These are phyloP conservation scores for Aspergillus tubingensis DNA, from an alignment of 2,329 filamentous ascomycete species.

Conservation along the genomic window DNA sequence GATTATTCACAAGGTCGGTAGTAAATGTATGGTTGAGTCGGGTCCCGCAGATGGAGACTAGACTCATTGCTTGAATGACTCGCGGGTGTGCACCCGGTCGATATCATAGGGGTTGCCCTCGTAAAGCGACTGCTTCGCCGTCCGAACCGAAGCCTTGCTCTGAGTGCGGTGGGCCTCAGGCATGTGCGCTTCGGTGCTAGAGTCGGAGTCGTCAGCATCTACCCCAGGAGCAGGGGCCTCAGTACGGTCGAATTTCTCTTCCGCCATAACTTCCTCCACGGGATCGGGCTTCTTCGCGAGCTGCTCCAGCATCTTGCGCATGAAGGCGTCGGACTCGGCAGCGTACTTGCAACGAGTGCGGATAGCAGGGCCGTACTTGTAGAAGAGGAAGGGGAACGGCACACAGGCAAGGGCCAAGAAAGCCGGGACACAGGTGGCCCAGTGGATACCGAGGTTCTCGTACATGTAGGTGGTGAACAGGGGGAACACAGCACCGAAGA, in stretches of 20 bases:
- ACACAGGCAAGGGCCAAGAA: constrained; percentile 50
- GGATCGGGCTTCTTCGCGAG: constrained; percentile 12
- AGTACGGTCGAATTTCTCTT: constrained; percentile 34
- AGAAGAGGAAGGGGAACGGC: constrained; percentile 49
- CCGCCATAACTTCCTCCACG: constrained; percentile 22
- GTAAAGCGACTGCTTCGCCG: constrained; percentile 35
- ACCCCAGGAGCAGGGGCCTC: constrained; percentile 33
- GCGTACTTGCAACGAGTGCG: constrained; percentile 47
- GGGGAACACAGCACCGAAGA: constrained; percentile 52
- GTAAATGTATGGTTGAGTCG: background rate
- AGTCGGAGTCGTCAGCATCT: constrained; percentile 28
- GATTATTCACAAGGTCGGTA: constrained; percentile 21
- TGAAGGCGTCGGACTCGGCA: constrained; percentile 39
- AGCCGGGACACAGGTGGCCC: constrained; percentile 50
- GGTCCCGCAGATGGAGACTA: background rate
- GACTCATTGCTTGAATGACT: constrained; percentile 34
- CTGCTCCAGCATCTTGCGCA: constrained; percentile 38
- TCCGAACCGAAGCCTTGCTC: constrained; percentile 33
- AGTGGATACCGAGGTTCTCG: constrained; percentile 48
- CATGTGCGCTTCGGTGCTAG: constrained; percentile 22
- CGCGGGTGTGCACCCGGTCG: constrained; percentile 46
- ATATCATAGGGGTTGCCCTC: constrained; percentile 49
- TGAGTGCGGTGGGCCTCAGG: constrained; percentile 25
- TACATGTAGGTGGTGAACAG: constrained; percentile 52
- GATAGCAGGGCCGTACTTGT: constrained; percentile 44